phyloP scores from a whole-genome alignment of 1,284 basidiomycete genomes.

The Fomitopsis schrenkii region DNA sequence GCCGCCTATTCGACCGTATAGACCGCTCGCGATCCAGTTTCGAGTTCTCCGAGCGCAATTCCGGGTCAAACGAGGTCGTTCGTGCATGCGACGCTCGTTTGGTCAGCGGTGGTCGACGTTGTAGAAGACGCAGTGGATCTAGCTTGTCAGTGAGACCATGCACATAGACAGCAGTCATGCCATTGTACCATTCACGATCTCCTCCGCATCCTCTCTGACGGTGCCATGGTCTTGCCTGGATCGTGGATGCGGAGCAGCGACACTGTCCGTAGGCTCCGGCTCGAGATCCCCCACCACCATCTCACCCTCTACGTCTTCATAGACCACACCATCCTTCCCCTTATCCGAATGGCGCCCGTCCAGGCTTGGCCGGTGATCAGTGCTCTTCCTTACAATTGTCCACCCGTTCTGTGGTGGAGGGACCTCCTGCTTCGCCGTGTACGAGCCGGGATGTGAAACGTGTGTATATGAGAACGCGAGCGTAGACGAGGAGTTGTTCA shows the following conservation, averaged over 20 bases:
- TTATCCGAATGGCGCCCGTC: conserved; percentile 25
- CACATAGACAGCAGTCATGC: conserved; percentile 17
- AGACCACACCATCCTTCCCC: conserved; percentile 25
- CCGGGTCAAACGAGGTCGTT: conserved; percentile 18
- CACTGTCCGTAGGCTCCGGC: conserved; percentile 43
- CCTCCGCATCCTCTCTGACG: conserved; percentile 64
- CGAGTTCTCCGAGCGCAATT: conserved; percentile 44
- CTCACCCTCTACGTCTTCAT: conserved; percentile 54
- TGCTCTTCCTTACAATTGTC: conserved; percentile 65
- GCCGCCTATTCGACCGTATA: conserved; percentile 66
- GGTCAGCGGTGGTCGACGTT: conserved; percentile 15
- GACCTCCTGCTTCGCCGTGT: conserved; percentile 50
- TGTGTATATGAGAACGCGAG: conserved; percentile 82
- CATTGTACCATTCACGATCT: conserved; percentile 65
- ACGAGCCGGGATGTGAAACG: conserved; percentile 72
- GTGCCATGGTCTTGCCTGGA: conserved; percentile 41
- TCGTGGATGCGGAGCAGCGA: conserved; percentile 28
- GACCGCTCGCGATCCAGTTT: conserved; percentile 67
- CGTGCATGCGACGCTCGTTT: conserved; percentile 12
- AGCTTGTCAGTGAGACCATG: conserved; percentile 42
- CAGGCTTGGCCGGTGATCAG: conserved; percentile 27
- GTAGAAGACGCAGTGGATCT: conserved; percentile 31
- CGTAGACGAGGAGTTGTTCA: conserved; percentile 57
- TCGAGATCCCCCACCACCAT: conserved; percentile 75
- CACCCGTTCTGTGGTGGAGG: conserved; percentile 53